These are phyloP conservation scores for Ecytonucleospora hepatopenaei DNA, from an alignment of 371 early-diverging fungal species.

Conservation along the genomic window DNA sequence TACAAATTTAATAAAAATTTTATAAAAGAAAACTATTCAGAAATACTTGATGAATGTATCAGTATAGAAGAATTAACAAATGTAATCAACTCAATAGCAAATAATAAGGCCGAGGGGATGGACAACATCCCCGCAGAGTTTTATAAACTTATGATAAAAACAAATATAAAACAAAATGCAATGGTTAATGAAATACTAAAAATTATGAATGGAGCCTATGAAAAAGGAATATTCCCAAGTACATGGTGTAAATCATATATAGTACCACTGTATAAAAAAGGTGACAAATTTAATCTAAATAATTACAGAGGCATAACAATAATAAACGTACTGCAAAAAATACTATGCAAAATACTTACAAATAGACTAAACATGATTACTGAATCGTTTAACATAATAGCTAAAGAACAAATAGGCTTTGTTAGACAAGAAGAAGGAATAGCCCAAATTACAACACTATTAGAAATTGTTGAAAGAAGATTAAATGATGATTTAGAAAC, in stretches of 20 bases:
- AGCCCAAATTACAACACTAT: slow-evolving; percentile 15
- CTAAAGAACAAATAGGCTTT: slow-evolving; percentile 25
- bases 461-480: slow-evolving; percentile 16
- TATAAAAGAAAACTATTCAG: too few relatives aligned
- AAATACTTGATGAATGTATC: too few relatives aligned
- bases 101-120: background rate
- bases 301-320: slow-evolving; percentile 38
- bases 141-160: slow-evolving; percentile 1
- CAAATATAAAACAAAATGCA: background rate
- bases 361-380: slow-evolving; percentile 1
- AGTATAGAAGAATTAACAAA: too few relatives aligned
- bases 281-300: slow-evolving; percentile 2
- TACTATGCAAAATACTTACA: slow-evolving; percentile 10
- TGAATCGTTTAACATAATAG: background rate
- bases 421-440: slow-evolving; percentile 13
- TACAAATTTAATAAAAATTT: too few relatives aligned
- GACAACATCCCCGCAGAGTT: background rate
- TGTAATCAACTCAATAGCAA: too few relatives aligned
- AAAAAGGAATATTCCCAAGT: slow-evolving; percentile 2
- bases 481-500: background rate
- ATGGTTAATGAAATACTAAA: slow-evolving; percentile 1
- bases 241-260: slow-evolving; percentile 5
- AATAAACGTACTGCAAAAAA: slow-evolving; percentile 9
- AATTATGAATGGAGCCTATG: background rate
- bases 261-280: slow-evolving; percentile 31